A percentile compares a stretch with the other conserved stretches of the same genome.
Conservation (phyloP, 306 rosid species). For the Pyrus betulifolia region DNA sequence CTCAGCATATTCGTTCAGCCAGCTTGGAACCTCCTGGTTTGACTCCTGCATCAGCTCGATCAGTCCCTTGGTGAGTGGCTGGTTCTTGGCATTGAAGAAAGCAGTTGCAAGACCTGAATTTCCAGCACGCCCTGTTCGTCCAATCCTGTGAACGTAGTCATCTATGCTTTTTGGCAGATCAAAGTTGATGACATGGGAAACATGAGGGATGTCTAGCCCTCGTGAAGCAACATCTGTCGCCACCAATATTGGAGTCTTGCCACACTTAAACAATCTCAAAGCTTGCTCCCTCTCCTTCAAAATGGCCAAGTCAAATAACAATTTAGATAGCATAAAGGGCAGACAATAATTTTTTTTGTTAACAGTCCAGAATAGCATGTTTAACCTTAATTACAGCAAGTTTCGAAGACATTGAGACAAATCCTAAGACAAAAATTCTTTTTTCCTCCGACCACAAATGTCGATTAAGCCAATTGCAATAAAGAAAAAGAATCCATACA, state of each 20-base stretch:
- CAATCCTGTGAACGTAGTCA: conserved; percentile 39
- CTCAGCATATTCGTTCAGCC: conserved; percentile 27
- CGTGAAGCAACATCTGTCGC: conserved; percentile 38
- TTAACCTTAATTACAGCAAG: neutral
- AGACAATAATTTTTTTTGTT: neutral
- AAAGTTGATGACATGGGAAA: conserved; percentile 39
- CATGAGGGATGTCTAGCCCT: conserved; percentile 33
- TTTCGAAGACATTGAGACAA: no score
- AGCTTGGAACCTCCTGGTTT: conserved; percentile 31
- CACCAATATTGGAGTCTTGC: conserved; percentile 22
- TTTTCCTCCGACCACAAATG: neutral
- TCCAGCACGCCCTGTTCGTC: conserved; percentile 44
- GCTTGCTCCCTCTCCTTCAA: conserved; percentile 31
- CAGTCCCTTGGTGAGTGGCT: conserved; percentile 29
- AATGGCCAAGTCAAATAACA: neutral
- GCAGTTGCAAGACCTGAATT: conserved; percentile 42
- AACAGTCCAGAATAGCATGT: neutral
- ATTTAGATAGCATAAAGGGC: neutral
- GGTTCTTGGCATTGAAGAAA: conserved; percentile 30
- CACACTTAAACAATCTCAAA: conserved; percentile 25
- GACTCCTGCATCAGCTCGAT: conserved; percentile 29
- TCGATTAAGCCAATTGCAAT: neutral
- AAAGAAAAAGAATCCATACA: neutral
- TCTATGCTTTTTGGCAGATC: conserved; percentile 40
- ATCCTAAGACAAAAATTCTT: neutral